Base-by-base conservation (phyloP, 345 rosid species). In the Euphorbia tirucalli region DNA sequence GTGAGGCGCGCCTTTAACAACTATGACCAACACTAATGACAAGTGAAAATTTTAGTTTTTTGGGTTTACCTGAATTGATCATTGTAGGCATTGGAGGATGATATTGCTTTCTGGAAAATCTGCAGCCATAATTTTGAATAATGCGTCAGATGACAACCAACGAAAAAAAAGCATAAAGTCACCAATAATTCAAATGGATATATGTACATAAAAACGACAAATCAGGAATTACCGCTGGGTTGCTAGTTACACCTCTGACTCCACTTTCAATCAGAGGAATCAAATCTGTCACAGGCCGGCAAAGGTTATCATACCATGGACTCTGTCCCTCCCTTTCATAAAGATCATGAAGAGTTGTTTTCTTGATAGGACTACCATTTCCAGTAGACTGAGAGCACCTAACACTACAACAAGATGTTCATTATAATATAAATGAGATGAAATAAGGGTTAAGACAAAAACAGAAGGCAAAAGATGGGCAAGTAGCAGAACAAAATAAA, bases 231-330 rank as follows among this genome's bases (percentile, higher is more conserved):
- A 94, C 98, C 88, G 98, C 97, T 27, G 99, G 97, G 82, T 94
- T 92, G 88, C 99, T 94, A n/a, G 99, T 94, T 18, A 94, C 99
- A 68, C 98, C 99, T 83, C 99, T 83, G 48, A 94, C 98, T 13
- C 98, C 98, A 71, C 83, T 90, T 69, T 82, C 95, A 8, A 94
- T 90, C 57, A 92, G 77, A 0, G 96, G 97, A 70, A 94, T 85
- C 75, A 94, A 84, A 83, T 94, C 97, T 0, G 96, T 90, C 24
- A 95, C 97, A 0, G 99, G 99, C 52, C 99, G 85, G 86, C 97
- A 95, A 37, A 95, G 93, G 81, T 92, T 95, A 73, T 95, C 99
- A 79, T 95, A 95, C 99, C 99, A 95, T 35, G 99, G 99, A 81
- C 99, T 92, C 88, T 95, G 99, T 28, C 99, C 97, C 81, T 90